Conservation (phyloP, 768 basidiomycete species). For the Agaricus blazei region DNA sequence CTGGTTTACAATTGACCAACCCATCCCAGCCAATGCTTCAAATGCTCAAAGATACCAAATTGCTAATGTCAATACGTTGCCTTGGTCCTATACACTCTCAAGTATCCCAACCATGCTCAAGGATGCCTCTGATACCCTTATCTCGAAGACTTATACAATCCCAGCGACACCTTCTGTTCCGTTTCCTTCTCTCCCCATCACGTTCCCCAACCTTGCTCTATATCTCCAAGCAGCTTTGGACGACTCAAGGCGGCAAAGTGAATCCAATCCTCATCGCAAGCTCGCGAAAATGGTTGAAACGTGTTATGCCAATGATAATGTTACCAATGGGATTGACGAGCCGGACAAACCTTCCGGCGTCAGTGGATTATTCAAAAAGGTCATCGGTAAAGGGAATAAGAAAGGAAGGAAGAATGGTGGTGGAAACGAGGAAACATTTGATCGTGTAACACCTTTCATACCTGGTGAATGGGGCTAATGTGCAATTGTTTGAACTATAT, state of each 20-base stretch:
- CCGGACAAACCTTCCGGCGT: constrained; percentile 31
- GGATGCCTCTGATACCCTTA: constrained; percentile 53
- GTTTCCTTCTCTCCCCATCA: constrained; percentile 67
- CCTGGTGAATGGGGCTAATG: constrained; percentile 64
- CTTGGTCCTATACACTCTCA: constrained; percentile 67
- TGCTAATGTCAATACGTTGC: constrained; percentile 60
- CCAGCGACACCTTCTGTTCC: constrained; percentile 56
- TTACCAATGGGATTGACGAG: constrained; percentile 23
- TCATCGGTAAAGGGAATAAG: constrained; percentile 48
- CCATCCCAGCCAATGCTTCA: constrained; percentile 42
- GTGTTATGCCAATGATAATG: constrained; percentile 50
- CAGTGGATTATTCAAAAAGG: constrained; percentile 53
- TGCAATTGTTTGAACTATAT: background rate
- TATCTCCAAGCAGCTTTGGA: constrained; percentile 71
- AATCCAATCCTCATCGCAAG: constrained; percentile 59
- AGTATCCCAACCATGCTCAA: constrained; percentile 56
- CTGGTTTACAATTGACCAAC: constrained; percentile 74
- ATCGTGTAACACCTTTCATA: constrained; percentile 79
- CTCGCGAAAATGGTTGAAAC: constrained; percentile 65
- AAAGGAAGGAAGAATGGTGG: constrained; percentile 36
- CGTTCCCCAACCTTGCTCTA: constrained; percentile 69
- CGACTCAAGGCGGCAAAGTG: constrained; percentile 59
- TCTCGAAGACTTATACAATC: constrained; percentile 70
- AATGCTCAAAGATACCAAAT: constrained; percentile 45
- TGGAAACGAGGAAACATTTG: constrained; percentile 80